Conservation (phyloP, 805 yeast species). For the Candida orba region DNA sequence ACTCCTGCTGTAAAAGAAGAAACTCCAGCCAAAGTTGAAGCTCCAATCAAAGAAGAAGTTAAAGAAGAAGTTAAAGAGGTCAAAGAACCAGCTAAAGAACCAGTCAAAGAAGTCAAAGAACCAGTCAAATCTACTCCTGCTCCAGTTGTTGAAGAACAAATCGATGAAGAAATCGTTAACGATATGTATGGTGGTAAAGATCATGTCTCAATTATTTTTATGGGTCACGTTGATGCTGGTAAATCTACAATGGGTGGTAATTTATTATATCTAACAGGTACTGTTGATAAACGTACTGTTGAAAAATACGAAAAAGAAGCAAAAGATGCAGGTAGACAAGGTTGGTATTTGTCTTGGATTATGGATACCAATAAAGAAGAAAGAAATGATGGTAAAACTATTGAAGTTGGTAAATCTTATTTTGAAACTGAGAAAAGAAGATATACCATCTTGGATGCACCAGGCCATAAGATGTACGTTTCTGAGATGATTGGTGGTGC, state of each 20-base stretch:
- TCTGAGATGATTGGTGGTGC: conserved; percentile 99
- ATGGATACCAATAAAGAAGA: conserved; percentile 99
- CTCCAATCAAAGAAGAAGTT: conserved; percentile 11
- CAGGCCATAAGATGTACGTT: conserved; percentile 98
- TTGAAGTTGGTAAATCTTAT: conserved; percentile 96
- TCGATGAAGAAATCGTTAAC: conserved; percentile 80
- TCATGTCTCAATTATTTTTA: conserved; percentile 91
- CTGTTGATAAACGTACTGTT: conserved; percentile 97
- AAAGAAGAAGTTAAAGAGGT: too few relatives aligned
- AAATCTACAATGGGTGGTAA: conserved; percentile 99
- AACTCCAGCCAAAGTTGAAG: background rate
- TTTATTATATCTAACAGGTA: conserved; percentile 84
- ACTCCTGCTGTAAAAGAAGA: conserved; percentile 18
- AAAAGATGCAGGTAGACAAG: conserved; percentile 98
- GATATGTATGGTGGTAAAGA: conserved; percentile 97
- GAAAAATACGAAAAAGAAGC: conserved; percentile 98
- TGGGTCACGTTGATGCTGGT: conserved; percentile 99
- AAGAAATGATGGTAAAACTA: conserved; percentile 97
- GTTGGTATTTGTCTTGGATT: conserved; percentile 99
- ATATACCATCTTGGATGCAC: conserved; percentile 97
- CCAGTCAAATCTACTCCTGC: conserved; percentile 20
- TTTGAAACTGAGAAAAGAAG: conserved; percentile 98
- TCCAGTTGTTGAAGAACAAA: conserved; percentile 48
- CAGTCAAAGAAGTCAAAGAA: background rate
- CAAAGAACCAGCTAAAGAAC: too few relatives aligned